Evolutionary conservation across 768 basidiomycete genomes (phyloP).

Genomic region (Tricholoma sp.): DNA sequence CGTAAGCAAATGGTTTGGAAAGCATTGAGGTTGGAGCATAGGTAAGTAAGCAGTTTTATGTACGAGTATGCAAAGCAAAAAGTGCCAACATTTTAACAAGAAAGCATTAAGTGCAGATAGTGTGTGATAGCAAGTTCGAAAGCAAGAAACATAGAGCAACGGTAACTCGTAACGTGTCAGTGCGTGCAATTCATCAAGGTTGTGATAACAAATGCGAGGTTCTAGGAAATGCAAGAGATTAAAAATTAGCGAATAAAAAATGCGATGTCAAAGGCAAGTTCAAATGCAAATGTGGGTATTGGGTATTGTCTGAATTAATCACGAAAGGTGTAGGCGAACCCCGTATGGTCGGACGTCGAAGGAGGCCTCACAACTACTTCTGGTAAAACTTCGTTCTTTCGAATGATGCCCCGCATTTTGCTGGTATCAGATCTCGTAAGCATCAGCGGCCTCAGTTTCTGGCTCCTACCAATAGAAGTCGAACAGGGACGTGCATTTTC

Average conservation of each 20-base stretch:
- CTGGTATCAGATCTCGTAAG: conserved; percentile 60
- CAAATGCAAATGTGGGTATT: conserved; percentile 14
- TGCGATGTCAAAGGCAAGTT: conserved; percentile 7
- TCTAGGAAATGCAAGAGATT: conserved; percentile 11
- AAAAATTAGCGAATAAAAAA: conserved; percentile 15
- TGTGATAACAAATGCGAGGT: conserved; percentile 6
- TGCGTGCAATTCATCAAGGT: neutral
- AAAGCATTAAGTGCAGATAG: conserved; percentile 6
- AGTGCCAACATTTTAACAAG: conserved; percentile 9
- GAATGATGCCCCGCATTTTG: conserved; percentile 53
- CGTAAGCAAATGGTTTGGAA: conserved; percentile 4
- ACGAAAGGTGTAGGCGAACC: conserved; percentile 40
- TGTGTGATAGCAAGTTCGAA: conserved; percentile 12
- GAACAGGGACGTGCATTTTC: conserved; percentile 35
- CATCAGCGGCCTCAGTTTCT: conserved; percentile 53
- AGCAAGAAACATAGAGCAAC: conserved; percentile 12
- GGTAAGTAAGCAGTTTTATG: conserved; percentile 3
- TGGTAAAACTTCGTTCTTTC: conserved; percentile 53
- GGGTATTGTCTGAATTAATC: conserved; percentile 23
- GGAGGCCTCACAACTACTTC: conserved; percentile 60
- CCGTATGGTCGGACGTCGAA: conserved; percentile 42
- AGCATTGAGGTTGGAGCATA: conserved; percentile 13
- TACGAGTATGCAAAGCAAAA: conserved; percentile 14
- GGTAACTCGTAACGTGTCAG: neutral
- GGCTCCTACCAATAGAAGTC: conserved; percentile 28